Base-by-base conservation (phyloP, 352 stramenopile genomes). In the Globisporangium cederbergense region DNA sequence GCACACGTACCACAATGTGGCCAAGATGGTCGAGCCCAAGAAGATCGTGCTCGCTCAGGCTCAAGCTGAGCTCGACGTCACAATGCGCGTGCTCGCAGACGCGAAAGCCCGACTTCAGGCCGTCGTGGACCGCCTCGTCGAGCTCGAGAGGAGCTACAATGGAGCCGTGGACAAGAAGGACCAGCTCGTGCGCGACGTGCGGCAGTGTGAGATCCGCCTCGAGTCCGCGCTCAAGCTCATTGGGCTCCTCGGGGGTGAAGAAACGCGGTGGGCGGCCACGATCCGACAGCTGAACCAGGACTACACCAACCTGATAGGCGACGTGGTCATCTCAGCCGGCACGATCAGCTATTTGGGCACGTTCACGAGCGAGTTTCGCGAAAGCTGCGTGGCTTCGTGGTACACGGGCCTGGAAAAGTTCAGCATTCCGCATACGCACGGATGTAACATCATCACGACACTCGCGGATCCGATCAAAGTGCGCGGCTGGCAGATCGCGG, bases 321-420 rank as follows among this genome's bases (percentile, higher is more conserved):
- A 98, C 53, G 89, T 94, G 2, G 72, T 98, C 5, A 92, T 98
- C 32, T 96, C 88, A 0, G 89, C 94, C 1, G 94, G 83, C 16
- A 93, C 92, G 9, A 97, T 98, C 66, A 96, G 91, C 58, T 98
- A 98, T 62, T 70, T 97, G 0, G 94, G 94, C 0, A 88, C 91
- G 11, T 98, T 98, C 71, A 98, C 92, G 11, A 93, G 86, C 34
- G 92, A 98, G 57, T 98, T 97, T 58, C 87, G 94, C 1, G 88
- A 97, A 45, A 68, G 68, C 7, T 91, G 94, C 34, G 81, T 97
- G 22, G 69, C 79, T 10, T 69, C 77, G 43, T 98, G 93, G 93
- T 92, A 97, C 54, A 76, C 72, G 3, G 77, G 89, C 3, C 70
- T 98, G 4, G 70, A 80, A 7, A 74, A 83, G 22, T 81, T 90